phyloP scores from a whole-genome alignment of 345 rosid species.

The Lepidium didymum region DNA sequence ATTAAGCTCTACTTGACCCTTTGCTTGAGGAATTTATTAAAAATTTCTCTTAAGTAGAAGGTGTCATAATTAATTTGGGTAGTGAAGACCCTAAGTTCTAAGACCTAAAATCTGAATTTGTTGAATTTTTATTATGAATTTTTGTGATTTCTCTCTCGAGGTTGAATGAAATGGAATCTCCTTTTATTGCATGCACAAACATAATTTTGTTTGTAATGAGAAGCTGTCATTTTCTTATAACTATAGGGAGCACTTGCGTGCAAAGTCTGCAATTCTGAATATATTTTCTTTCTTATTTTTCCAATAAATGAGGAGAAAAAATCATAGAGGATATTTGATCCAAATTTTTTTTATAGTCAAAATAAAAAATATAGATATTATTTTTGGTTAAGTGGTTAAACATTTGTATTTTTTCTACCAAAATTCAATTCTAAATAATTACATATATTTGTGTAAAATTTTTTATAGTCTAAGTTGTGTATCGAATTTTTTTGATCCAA shows the following conservation, averaged over 20 bases:
- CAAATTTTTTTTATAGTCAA: no score
- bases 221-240: constrained; percentile 23
- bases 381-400: no score
- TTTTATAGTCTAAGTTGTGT: no score
- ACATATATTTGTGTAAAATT: no score
- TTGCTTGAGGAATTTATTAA: not conserved
- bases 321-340: not conserved
- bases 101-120: not conserved
- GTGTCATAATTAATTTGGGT: not conserved
- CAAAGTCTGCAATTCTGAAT: constrained; percentile 1
- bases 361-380: no score
- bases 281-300: not conserved
- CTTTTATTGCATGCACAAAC: constrained; percentile 24
- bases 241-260: constrained; percentile 15
- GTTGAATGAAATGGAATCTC: not conserved
- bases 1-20: constrained; percentile 9
- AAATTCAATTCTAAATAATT: no score
- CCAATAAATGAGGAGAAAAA: not conserved
- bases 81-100: not conserved
- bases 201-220: not conserved
- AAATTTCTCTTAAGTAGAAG: not conserved
- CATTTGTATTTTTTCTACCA: no score
- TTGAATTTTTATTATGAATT: not conserved
- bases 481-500: no score
- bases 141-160: not conserved